Evolutionary conservation across 164 flowering plant genomes (phyloP), one percentile per base, ranked within the genome.

Genomic region (Magnolia changhungtana): DNA sequence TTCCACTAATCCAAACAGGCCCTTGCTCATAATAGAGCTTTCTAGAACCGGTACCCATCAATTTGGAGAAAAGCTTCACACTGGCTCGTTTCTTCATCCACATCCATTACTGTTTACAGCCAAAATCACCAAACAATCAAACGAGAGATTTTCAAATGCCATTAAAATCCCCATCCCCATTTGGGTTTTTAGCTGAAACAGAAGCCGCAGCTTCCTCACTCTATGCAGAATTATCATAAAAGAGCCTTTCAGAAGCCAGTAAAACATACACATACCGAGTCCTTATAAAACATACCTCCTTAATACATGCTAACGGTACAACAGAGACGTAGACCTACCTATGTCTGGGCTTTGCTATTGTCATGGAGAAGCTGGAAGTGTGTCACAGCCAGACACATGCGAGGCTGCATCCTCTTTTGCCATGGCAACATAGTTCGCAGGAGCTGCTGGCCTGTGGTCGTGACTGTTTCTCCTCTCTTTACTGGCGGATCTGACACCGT

Each of bases 351-450:
- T 37, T 37, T 37, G 45, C 7, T 69, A 0, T 63, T 3, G 58
- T 88, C 81, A 94, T 7, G 99, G 97, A 27, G 99, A 85, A 50
- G 81, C 80, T 0, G 94, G 89, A 78, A 75, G 69, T 0, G 91
- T 75, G 3, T 89, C 97, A 10, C 87, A 75, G 8, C 90, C 90
- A 1, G 96, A 91, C 21, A 89, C 85, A 75, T 83, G 90, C 3
- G 96, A 92, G 14, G 88, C 87, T 11, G 90, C 89, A 79, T 92
- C 98, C 63, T 91, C 97, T 84, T 94, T 94, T 0, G 97, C 83
- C 64, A 91, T 85, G 80, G 97, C 89, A 0, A 88, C 96, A 76
- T 84, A 90, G 84, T 94, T 96, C 37, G 82, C 82, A 11, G 98
- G 98, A 51, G 98, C 96, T 58, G 78, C 82, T 1, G 85, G 93